A percentile compares a stretch with the other conserved stretches of the same genome.
Conservation (phyloP, 2,329 filamentous ascomycete genomes). For the Escovopsis sp. region DNA sequence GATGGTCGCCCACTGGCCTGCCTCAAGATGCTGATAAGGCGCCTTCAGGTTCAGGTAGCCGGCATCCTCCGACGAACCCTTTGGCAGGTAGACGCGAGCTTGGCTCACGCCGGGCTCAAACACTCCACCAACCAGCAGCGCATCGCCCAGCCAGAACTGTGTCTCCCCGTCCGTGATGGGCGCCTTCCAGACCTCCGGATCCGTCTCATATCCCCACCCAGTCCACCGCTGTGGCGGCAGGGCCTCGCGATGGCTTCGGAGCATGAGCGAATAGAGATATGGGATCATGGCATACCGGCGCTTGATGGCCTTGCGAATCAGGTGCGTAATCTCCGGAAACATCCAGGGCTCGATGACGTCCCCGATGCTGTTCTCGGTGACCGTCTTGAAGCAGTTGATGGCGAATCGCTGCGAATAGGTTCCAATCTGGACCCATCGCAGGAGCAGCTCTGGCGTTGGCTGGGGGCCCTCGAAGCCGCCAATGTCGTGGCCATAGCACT, state of each 20-base stretch:
- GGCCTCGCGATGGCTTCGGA: slow-evolving; percentile 46
- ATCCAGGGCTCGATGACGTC: slow-evolving; percentile 69
- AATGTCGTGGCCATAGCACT: slow-evolving; percentile 60
- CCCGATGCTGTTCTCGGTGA: slow-evolving; percentile 47
- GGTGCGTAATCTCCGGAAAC: slow-evolving; percentile 50
- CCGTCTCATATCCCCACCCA: slow-evolving; percentile 55
- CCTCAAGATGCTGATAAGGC: slow-evolving; percentile 40
- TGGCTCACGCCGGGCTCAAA: slow-evolving; percentile 41
- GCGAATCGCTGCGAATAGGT: slow-evolving; percentile 56
- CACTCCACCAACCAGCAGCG: slow-evolving; percentile 50
- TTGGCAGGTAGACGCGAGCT: slow-evolving; percentile 47
- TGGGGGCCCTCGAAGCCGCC: slow-evolving; percentile 63
- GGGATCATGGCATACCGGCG: slow-evolving; percentile 57
- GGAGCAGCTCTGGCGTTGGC: slow-evolving; percentile 52
- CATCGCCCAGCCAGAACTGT: slow-evolving; percentile 60
- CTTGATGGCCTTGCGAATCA: slow-evolving; percentile 50
- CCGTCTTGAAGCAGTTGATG: slow-evolving; percentile 67
- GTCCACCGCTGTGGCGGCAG: slow-evolving; percentile 55
- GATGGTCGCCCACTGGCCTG: slow-evolving; percentile 24
- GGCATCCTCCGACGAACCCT: slow-evolving; percentile 33
- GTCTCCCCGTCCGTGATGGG: slow-evolving; percentile 46
- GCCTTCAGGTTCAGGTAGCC: slow-evolving; percentile 49
- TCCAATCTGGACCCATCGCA: slow-evolving; percentile 60
- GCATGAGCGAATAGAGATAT: slow-evolving; percentile 51
- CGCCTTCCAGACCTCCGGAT: slow-evolving; percentile 49